Base-by-base conservation (phyloP, 2,329 filamentous ascomycete species). In the Byssoonygena ceratinophila region DNA sequence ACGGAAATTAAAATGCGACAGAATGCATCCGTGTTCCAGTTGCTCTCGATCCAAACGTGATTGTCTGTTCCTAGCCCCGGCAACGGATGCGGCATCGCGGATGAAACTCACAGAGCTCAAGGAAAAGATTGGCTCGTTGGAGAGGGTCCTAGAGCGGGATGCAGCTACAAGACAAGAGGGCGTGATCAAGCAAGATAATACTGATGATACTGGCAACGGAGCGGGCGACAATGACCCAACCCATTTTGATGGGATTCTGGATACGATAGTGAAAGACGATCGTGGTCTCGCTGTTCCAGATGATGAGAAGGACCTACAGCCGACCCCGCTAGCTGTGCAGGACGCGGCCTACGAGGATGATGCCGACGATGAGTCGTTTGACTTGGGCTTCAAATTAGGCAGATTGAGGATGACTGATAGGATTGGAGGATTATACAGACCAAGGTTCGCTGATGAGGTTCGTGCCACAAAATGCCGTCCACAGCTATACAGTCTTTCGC, bases 1-100 rank as follows among this genome's bases (percentile, higher is more conserved):
- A 36, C 76, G 85, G 36, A 89, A 90, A 68, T 73, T 88, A 54
- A 86, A 84, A 66, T 90, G 85, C 70, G 82, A 85, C 70, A 86
- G 85, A 64, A 67, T 73, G 18, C 78, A 84, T 51, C 83, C 85
- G 55, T 89, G 84, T 63, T 74, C 74, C 59, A 85, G 85, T 64
- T 68, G 66, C 58, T 59, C 66, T 55, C 76, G 75, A 61, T 72
- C 74, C 44, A 68, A 65, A 20, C 72, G 76, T 22, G 75, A 78
- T 18, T 81, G 78, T 59, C 63, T 85, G 34, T 87, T 85, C 62
- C 74, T 87, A 32, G 79, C 81, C 1, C 77, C 81, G 0, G 77
- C 81, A 20, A 71, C 85, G n/a, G 84, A 88, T 64, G 76, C 83
- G 55, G 79, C 79, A 6, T 80, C 80, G 50, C 83, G 86, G 66